A percentile compares a stretch with the other conserved stretches of the same genome.
Conservation (phyloP, 352 stramenopile genomes). For the Pythium volutum region DNA sequence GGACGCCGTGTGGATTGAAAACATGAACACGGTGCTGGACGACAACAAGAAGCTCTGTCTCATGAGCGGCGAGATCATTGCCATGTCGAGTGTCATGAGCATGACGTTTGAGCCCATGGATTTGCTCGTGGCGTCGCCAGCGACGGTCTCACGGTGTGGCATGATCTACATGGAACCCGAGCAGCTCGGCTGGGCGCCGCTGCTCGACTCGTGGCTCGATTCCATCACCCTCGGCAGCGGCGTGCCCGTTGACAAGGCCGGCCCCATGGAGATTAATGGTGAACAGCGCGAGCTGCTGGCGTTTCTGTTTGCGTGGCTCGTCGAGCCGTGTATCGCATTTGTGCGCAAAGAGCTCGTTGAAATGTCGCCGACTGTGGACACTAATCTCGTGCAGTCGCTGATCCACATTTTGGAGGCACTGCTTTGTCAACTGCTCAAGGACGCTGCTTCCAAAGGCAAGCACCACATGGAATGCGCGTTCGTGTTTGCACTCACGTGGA, state of each 20-base stretch:
- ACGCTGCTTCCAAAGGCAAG: constrained; percentile 73
- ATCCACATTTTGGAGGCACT: constrained; percentile 85
- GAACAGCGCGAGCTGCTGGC: constrained; percentile 69
- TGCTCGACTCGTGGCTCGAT: constrained; percentile 91
- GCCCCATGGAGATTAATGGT: constrained; percentile 68
- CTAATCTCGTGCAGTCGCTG: constrained; percentile 86
- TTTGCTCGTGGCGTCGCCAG: constrained; percentile 90
- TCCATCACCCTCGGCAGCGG: constrained; percentile 36
- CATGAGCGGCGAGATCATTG: constrained; percentile 93
- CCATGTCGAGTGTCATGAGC: constrained; percentile 95
- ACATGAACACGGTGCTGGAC: constrained; percentile 97
- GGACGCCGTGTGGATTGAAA: constrained; percentile 96
- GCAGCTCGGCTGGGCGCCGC: constrained; percentile 80
- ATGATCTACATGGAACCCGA: constrained; percentile 97
- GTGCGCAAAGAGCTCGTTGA: constrained; percentile 86
- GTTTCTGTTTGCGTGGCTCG: constrained; percentile 85
- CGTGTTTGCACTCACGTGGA: constrained; percentile 92
- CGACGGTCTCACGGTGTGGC: constrained; percentile 92
- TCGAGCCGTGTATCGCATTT: constrained; percentile 89
- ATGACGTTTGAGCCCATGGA: constrained; percentile 98
- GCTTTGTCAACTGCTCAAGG: constrained; percentile 60
- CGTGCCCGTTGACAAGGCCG: constrained; percentile 21
- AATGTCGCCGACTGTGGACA: constrained; percentile 87
- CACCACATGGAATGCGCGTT: constrained; percentile 77
- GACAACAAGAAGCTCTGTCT: constrained; percentile 96